Base-by-base conservation (phyloP, 306 rosid genomes). In the Geum urbanum region DNA sequence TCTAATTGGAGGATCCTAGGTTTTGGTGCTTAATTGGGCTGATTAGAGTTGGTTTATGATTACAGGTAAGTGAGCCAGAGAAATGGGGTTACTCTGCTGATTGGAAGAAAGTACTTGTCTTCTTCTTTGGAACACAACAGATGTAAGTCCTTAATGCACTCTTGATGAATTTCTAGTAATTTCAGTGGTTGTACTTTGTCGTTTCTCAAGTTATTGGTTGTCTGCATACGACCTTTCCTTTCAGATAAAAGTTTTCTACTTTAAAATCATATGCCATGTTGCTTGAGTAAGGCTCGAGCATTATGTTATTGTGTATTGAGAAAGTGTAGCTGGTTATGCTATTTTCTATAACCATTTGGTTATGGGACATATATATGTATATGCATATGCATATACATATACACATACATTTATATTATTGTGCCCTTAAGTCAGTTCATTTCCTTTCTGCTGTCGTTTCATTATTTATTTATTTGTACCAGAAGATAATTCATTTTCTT, bases 71-170 rank as follows among this genome's bases (percentile, higher is more conserved):
- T 69, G 96, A 92, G 86, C 98, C 97, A 0, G 88, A 85, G 85
- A 92, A 86, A 83, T 88, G 96, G 98, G 98, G 98, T 58, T 90
- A 85, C 79, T 49, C 92, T 18, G 67, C 86, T 37, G 98, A 90
- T 85, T 88, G 88, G 90, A 92, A 90, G 85, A 92, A 92, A 88
- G 96, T 92, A 61, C 86, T 86, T n/a, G 98, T 92, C 58, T 76
- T 76, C 80, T 92, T 92, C 84, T 92, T 88, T 70, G 98, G 97
- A 76, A 92, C 98, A 73, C 96, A 90, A 77, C 97, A 92, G 77
- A 92, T 92, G 98, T 90, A 79, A 92, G 96, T 84, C 48, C 72
- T 79, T 47, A 15, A 22, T 49, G 41, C 80, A 57, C 62, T 64
- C 50, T 74, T 18, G 43, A 71, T 47, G 41, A 24, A 18, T 15